phyloP scores from a whole-genome alignment of 208 protist genomes.

The Crithidia bombi region DNA sequence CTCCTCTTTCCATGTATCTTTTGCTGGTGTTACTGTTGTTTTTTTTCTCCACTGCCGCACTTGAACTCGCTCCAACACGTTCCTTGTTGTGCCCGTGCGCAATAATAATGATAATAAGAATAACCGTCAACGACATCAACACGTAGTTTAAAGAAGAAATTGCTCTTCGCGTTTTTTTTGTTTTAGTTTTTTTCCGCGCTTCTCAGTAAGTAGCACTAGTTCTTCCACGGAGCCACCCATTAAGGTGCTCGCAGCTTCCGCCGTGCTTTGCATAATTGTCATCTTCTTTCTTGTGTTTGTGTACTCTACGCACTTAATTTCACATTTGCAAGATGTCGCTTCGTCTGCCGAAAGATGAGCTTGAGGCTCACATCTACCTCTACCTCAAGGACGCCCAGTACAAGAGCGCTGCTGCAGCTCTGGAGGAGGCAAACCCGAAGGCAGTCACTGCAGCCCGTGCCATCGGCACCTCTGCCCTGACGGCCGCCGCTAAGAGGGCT shows the following conservation, averaged over 20 bases:
- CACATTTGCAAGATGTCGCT: constrained; percentile 39
- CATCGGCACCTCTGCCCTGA: constrained; percentile 62
- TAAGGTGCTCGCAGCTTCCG: too few relatives aligned
- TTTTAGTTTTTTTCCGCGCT: neutral
- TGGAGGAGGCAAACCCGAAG: constrained; percentile 73
- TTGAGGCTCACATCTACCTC: constrained; percentile 86
- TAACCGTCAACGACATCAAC: too few relatives aligned
- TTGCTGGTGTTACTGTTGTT: too few relatives aligned
- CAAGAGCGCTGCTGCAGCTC: constrained; percentile 65
- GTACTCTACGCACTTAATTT: too few relatives aligned
- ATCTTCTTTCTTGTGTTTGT: neutral
- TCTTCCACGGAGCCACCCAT: too few relatives aligned
- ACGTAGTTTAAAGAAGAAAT: too few relatives aligned
- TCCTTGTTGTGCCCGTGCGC: too few relatives aligned
- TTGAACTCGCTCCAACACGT: too few relatives aligned
- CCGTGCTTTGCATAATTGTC: neutral
- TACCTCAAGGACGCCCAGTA: constrained; percentile 82
- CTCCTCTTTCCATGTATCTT: too few relatives aligned
- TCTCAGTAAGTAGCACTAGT: neutral
- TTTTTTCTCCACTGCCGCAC: too few relatives aligned
- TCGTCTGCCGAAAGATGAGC: constrained; percentile 75
- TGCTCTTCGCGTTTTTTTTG: too few relatives aligned
- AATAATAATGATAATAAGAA: too few relatives aligned
- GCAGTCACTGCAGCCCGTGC: constrained; percentile 52
- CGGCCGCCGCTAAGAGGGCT: constrained; percentile 42